Evolutionary conservation across 768 basidiomycete species (phyloP).

Genomic region (Panus rudis): DNA sequence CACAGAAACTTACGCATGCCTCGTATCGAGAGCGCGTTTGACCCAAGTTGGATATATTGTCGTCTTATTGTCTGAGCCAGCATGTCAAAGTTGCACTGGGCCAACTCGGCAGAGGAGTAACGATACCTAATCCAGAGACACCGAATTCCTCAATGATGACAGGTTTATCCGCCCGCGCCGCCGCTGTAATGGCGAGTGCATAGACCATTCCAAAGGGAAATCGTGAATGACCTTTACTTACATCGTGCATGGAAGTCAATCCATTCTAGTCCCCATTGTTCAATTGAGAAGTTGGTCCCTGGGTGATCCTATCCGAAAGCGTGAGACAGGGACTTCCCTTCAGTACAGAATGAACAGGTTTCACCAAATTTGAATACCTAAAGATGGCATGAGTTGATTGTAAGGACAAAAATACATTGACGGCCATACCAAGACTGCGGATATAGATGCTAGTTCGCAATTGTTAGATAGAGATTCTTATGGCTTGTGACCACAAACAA

Average conservation of each 20-base stretch:
- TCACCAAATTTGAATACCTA: constrained; percentile 26
- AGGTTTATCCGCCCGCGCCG: constrained; percentile 32
- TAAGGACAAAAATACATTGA: background rate
- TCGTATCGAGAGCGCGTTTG: constrained; percentile 37
- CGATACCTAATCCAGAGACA: constrained; percentile 31
- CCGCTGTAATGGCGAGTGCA: constrained; percentile 27
- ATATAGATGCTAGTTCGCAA: constrained; percentile 17
- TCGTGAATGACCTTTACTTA: constrained; percentile 14
- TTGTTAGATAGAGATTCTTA: background rate
- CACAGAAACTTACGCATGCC: constrained; percentile 36
- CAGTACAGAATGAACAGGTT: background rate
- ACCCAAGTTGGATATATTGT: constrained; percentile 47
- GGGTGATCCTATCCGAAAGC: constrained; percentile 32
- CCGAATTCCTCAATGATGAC: constrained; percentile 28
- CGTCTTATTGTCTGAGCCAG: constrained; percentile 38
- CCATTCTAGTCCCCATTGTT: constrained; percentile 27
- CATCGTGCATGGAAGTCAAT: constrained; percentile 27
- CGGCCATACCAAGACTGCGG: constrained; percentile 16
- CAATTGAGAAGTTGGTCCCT: constrained; percentile 39
- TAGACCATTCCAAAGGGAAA: background rate
- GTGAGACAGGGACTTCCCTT: background rate
- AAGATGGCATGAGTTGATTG: background rate
- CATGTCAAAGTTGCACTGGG: background rate
- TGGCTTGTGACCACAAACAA: no score
- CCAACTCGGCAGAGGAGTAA: background rate